Base-by-base conservation (phyloP, 78 protist genomes). In the Isochrysis galbana region DNA sequence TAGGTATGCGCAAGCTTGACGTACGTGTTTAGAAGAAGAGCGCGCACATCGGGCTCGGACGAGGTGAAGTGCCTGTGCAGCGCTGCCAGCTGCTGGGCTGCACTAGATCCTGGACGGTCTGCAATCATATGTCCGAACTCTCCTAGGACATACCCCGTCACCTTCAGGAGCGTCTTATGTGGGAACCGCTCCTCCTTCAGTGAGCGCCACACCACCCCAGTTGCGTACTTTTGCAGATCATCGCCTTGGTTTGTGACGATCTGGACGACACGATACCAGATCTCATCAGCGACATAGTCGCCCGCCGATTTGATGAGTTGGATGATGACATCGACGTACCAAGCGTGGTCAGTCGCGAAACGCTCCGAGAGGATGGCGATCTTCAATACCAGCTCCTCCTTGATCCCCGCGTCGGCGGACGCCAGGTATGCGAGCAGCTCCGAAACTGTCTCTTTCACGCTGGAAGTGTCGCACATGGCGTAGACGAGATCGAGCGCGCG, bases 361-460 rank as follows among this genome's bases (percentile, higher is more conserved):
- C 84, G 96, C 93, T 98, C 99, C 17, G 99, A 98, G 1, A 98
- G 94, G 88, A 98, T 97, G 94, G 99, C 99, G 55, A 98, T 97
- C 88, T 97, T 97, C 39, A 98, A 87, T 41, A 97, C 94, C 47
- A 89, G 88, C 88, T 98, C 99, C 45, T 98, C 99, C 41, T 95
- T n/a, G 87, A 98, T 95, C 41, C 36, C 91, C 34, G 54, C 87
- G 74, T 96, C 99, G 32, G 98, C 94, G 46, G 2, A 23, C 90
- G 87, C 72, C 55, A 98, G 95, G 92, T 95, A 98, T 78, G 74
- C 47, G 82, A 98, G 96, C 42, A 98, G 95, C 94, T 98, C 98
- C 4, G 84, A 90, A 22, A 98, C 97, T 23, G 98, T 97, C 47
- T 80, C 94, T 21, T 48, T 88, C 51, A 94, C 93, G 46, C 93